A percentile compares a stretch with the other conserved stretches of the same genome.
Conservation (phyloP, 352 stramenopile genomes). For the Phytophthora tubulina region DNA sequence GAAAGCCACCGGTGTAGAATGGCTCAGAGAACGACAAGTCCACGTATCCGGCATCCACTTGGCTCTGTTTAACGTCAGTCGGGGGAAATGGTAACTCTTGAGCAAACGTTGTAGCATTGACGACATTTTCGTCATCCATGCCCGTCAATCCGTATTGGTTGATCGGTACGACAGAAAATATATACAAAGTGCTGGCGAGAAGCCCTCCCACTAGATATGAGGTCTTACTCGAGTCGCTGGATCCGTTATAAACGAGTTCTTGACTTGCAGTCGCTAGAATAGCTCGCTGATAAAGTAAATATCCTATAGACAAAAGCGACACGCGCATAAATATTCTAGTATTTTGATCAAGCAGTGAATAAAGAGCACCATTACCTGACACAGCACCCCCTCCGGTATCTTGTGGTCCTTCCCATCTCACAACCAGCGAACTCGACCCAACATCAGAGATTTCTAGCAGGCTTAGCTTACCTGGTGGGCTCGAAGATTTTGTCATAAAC, state of each 20-base stretch:
- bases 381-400: conserved; percentile 53
- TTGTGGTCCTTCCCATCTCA: conserved; percentile 48
- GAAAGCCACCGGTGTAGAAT: conserved; percentile 46
- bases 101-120: conserved; percentile 25
- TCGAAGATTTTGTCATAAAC: conserved; percentile 38
- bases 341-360: not conserved
- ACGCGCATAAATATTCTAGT: not conserved
- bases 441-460: conserved; percentile 25
- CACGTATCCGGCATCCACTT: conserved; percentile 44
- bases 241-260: conserved; percentile 41
- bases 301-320: conserved; percentile 29
- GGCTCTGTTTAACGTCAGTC: conserved; percentile 15
- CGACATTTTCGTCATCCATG: conserved; percentile 21
- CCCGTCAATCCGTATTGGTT: conserved; percentile 57
- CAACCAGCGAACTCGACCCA: conserved; percentile 36
- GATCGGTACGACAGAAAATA: conserved; percentile 47
- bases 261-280: not conserved
- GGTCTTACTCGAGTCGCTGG: conserved; percentile 14
- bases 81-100: conserved; percentile 34
- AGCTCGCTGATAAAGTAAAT: conserved; percentile 34
- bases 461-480: conserved; percentile 23
- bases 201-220: conserved; percentile 32
- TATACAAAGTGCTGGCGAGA: conserved; percentile 41
- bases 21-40: conserved; percentile 31
- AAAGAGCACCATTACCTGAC: conserved; percentile 34